Conservation (phyloP, 2,329 filamentous ascomycete genomes). For the Nigrograna mackinnonii region DNA sequence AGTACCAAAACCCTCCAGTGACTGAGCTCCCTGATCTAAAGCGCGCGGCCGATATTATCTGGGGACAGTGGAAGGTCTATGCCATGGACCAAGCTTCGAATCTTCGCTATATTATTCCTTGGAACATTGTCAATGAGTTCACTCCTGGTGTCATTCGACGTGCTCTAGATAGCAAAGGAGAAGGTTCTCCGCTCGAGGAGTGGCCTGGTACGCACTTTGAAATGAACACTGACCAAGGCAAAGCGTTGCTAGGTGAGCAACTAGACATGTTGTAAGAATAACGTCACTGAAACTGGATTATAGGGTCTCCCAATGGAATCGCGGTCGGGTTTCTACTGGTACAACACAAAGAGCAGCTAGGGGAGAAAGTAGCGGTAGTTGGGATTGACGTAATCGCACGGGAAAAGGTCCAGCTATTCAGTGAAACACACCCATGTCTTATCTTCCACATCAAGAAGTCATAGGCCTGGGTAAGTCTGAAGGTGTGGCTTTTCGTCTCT, state of each 20-base stretch:
- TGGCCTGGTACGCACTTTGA: not conserved
- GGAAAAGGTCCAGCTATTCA: no score
- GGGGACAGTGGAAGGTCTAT: not conserved
- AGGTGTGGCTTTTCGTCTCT: no score
- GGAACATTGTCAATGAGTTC: not conserved
- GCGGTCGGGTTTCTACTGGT: not conserved
- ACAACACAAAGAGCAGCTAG: not conserved
- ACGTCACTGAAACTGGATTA: no score
- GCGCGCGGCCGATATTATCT: not conserved
- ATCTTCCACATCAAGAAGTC: no score
- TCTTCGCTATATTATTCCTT: not conserved
- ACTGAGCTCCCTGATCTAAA: constrained; percentile 1
- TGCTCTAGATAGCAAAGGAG: not conserved
- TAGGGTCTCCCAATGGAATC: not conserved
- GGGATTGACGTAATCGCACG: no score
- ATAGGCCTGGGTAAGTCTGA: no score
- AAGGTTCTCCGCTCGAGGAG: not conserved
- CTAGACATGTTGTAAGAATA: no score
- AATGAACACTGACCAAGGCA: not conserved
- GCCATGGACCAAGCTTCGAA: not conserved
- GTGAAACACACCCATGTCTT: no score
- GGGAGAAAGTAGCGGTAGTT: no score
- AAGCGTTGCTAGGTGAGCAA: not conserved
- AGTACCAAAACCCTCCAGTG: not conserved
- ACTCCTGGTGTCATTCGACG: not conserved